Conservation (phyloP, 371 early-diverging fungal genomes). For the Rhizopus sp. region DNA sequence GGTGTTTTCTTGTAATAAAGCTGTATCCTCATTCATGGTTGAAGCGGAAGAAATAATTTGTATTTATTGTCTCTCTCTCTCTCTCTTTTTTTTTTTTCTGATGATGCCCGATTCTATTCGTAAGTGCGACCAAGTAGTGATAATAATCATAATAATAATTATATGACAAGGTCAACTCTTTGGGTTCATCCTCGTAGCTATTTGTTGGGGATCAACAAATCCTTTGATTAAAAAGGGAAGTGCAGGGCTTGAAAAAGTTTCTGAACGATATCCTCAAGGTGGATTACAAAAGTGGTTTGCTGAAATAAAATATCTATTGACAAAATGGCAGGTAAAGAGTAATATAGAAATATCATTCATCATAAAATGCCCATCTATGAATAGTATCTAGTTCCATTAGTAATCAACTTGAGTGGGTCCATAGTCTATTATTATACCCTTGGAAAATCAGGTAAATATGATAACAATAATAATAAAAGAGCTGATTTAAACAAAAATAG, state of each 20-base stretch:
- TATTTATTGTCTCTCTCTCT: not conserved
- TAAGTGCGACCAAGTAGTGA: not conserved
- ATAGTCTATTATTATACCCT: constrained; percentile 90
- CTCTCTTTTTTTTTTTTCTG: not conserved
- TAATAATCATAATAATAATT: not conserved
- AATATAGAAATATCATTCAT: not conserved
- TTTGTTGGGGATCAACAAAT: constrained; percentile 96
- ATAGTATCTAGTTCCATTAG: constrained; percentile 84
- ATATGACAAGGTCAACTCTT: constrained; percentile 19
- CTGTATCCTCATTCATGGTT: not conserved
- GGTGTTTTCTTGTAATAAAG: not conserved
- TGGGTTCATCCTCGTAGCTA: constrained; percentile 63
- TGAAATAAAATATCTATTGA: constrained; percentile 78
- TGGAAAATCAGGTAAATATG: constrained; percentile 66
- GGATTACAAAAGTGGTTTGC: constrained; percentile 58
- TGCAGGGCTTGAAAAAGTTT: constrained; percentile 74
- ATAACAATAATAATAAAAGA: too few species aligned
- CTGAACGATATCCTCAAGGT: constrained; percentile 46
- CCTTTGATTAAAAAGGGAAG: constrained; percentile 92
- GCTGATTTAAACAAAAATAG: constrained; percentile 26
- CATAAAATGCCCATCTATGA: not conserved
- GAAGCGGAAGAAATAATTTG: constrained; percentile 1
- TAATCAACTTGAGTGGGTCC: constrained; percentile 88
- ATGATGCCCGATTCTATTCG: not conserved
- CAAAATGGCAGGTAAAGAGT: constrained; percentile 79